Percentiles rank a stretch among this genome's conserved stretches.
These are phyloP conservation scores for Penicillium sp. DNA, from an alignment of 2,329 filamentous ascomycete species.

Conservation along the genomic window DNA sequence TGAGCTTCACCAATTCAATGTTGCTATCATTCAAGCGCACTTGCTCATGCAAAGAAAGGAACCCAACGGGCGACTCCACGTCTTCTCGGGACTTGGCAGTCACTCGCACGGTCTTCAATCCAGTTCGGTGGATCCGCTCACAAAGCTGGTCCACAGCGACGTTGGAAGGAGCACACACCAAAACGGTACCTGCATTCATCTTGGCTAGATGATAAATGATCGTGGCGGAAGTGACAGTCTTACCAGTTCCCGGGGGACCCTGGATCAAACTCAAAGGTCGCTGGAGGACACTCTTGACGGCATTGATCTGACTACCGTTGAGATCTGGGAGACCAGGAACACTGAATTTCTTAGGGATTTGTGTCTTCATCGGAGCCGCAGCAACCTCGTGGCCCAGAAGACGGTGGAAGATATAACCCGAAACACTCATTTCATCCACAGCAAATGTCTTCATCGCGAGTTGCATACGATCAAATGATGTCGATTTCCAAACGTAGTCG, in stretches of 20 bases:
- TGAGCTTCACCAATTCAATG: slow-evolving; percentile 87
- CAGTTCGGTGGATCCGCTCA: slow-evolving; percentile 92
- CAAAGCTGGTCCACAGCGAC: slow-evolving; percentile 98
- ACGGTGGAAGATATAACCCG: slow-evolving; percentile 97
- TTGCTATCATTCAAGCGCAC: slow-evolving; percentile 98
- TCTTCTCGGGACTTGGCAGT: slow-evolving; percentile 99
- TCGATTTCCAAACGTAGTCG: slow-evolving; percentile 99
- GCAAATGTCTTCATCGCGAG: slow-evolving; percentile 99
- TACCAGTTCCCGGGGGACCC: slow-evolving; percentile 94
- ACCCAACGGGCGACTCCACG: slow-evolving; percentile 97
- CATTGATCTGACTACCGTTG: slow-evolving; percentile 93
- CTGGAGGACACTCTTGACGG: slow-evolving; percentile 92
- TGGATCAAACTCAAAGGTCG: slow-evolving; percentile 95
- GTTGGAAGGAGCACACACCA: slow-evolving; percentile 97
- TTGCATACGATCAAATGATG: slow-evolving; percentile 99
- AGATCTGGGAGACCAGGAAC: slow-evolving; percentile 92
- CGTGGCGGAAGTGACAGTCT: slow-evolving; percentile 97
- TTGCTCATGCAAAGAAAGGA: slow-evolving; percentile 93
- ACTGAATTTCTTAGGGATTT: slow-evolving; percentile 94
- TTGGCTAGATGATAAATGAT: slow-evolving; percentile 98
- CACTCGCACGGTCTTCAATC: slow-evolving; percentile 92
- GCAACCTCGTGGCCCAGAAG: slow-evolving; percentile 94
- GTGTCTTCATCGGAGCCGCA: slow-evolving; percentile 91
- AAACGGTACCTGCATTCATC: slow-evolving; percentile 89
- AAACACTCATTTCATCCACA: slow-evolving; percentile 96